Conservation (phyloP, 495 filamentous ascomycete genomes). For the Usnea hakonensis region DNA sequence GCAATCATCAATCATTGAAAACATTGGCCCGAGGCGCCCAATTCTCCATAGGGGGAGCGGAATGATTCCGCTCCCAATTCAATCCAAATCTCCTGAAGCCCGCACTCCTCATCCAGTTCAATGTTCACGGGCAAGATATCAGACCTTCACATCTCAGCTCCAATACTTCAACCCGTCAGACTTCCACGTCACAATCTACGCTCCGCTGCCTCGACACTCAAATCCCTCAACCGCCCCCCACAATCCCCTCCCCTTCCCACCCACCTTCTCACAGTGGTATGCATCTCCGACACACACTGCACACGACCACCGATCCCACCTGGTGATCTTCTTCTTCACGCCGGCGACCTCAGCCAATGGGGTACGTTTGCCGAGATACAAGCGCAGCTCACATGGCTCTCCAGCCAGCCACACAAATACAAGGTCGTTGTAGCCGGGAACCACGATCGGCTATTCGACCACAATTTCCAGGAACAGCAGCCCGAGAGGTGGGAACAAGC, state of each 20-base stretch:
- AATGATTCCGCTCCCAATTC: neutral
- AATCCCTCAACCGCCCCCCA: conserved; percentile 3
- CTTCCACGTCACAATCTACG: conserved; percentile 4
- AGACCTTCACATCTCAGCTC: neutral
- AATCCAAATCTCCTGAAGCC: neutral
- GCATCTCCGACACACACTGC: conserved; percentile 86
- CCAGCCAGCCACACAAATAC: conserved; percentile 58
- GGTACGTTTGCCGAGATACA: conserved; percentile 67
- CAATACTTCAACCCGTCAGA: neutral
- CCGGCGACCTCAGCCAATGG: conserved; percentile 70
- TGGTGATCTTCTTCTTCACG: conserved; percentile 82
- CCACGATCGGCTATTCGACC: conserved; percentile 77
- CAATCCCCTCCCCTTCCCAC: neutral
- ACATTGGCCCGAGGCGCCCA: no score
- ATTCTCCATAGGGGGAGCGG: neutral
- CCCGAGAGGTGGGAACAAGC: conserved; percentile 2
- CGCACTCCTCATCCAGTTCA: neutral
- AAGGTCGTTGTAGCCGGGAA: conserved; percentile 83
- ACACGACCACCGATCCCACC: conserved; percentile 55
- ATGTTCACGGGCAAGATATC: neutral
- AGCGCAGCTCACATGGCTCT: conserved; percentile 70
- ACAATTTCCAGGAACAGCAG: neutral
- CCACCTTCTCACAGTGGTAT: conserved; percentile 49
- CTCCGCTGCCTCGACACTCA: neutral
- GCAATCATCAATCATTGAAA: no score